Percentiles rank a stretch among this genome's conserved stretches.
Evolutionary conservation across 345 rosid genomes (phyloP).

Genomic region (Hirschfeldia incana): DNA sequence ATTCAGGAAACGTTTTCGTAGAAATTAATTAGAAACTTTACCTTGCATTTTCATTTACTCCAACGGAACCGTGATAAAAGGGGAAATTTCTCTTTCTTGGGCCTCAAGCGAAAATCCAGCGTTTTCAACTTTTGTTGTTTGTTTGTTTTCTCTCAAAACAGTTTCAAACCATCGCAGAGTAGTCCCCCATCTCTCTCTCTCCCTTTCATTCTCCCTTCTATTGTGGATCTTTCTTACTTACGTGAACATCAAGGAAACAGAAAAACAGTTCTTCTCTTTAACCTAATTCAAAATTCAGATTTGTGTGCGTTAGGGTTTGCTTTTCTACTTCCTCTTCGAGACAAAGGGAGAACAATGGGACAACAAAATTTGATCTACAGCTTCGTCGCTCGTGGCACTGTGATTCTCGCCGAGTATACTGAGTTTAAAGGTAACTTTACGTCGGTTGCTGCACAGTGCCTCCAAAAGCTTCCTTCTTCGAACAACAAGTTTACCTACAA

Average conservation of each 20-base stretch:
- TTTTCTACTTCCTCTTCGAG: not conserved
- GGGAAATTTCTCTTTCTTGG: not conserved
- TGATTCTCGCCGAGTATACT: constrained; percentile 59
- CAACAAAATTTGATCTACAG: constrained; percentile 70
- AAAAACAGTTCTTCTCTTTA: constrained; percentile 1
- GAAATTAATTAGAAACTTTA: too few relatives aligned
- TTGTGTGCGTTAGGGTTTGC: constrained; percentile 17
- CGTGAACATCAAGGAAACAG: constrained; percentile 17
- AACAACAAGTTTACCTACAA: constrained; percentile 65
- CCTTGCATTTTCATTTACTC: too few relatives aligned
- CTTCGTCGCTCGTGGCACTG: constrained; percentile 71
- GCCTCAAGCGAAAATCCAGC: not conserved
- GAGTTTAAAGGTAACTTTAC: constrained; percentile 70
- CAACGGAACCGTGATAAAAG: not conserved
- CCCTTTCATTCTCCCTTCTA: constrained; percentile 26
- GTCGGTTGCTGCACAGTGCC: constrained; percentile 67
- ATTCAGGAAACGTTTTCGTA: too few relatives aligned
- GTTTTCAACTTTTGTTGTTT: not conserved
- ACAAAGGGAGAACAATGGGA: constrained; percentile 45
- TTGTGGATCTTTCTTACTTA: constrained; percentile 34
- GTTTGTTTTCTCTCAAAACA: not conserved
- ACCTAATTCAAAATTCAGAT: not conserved
- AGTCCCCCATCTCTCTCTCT: constrained; percentile 33
- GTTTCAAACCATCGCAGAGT: constrained; percentile 16
- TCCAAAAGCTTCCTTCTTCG: constrained; percentile 66